phyloP scores from a whole-genome alignment of 768 basidiomycete species.

The Suillus americanus region DNA sequence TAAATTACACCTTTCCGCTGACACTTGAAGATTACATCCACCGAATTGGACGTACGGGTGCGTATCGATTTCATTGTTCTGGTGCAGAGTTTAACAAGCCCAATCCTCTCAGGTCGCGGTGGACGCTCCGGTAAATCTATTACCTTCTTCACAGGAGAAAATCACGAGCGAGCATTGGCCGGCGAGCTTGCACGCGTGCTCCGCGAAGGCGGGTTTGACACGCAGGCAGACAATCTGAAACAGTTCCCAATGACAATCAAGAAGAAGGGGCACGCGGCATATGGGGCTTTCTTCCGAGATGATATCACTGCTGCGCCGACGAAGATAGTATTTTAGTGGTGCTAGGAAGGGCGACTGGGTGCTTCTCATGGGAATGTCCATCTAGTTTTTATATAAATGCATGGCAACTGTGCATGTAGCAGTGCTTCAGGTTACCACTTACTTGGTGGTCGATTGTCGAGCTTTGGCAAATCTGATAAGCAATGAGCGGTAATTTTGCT shows the following conservation, averaged over 20 bases:
- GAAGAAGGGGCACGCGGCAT: constrained; percentile 89
- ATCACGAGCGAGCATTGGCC: constrained; percentile 82
- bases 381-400: background rate
- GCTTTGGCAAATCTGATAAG: background rate
- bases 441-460: background rate
- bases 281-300: constrained; percentile 83
- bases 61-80: constrained; percentile 3
- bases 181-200: constrained; percentile 93
- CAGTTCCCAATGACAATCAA: constrained; percentile 97
- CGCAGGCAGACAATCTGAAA: constrained; percentile 59
- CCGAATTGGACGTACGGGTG: constrained; percentile 87
- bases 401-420: background rate
- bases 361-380: background rate
- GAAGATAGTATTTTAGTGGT: constrained; percentile 69
- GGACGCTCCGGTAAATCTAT: constrained; percentile 88
- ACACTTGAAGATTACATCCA: constrained; percentile 94
- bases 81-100: background rate
- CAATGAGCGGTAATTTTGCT: background rate
- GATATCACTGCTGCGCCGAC: constrained; percentile 61
- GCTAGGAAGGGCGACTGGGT: background rate
- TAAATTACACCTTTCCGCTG: constrained; percentile 97
- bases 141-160: constrained; percentile 95
- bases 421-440: background rate
- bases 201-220: constrained; percentile 81
- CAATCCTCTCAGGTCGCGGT: constrained; percentile 67